These are phyloP conservation scores for Alternaria ethzedia DNA, from an alignment of 2,329 filamentous ascomycete genomes.

Conservation along the genomic window DNA sequence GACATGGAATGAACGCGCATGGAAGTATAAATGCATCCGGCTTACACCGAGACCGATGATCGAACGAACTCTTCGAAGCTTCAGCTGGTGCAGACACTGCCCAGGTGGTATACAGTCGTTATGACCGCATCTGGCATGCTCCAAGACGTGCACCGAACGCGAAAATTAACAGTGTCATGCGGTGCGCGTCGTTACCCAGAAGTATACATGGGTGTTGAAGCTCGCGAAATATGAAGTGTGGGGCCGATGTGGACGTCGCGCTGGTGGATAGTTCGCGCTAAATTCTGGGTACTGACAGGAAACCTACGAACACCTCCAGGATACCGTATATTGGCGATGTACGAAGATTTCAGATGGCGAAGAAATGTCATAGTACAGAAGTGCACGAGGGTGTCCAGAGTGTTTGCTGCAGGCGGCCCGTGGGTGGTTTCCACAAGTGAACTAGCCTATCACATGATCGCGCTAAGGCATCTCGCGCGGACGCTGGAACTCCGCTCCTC, in stretches of 20 bases:
- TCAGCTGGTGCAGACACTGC: neutral
- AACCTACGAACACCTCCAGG: neutral
- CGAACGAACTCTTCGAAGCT: neutral
- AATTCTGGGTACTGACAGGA: neutral
- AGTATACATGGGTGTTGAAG: neutral
- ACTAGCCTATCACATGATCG: neutral
- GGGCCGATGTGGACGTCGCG: neutral
- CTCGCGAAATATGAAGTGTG: accelerated
- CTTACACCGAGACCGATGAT: neutral
- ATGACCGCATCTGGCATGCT: neutral
- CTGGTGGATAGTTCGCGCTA: neutral
- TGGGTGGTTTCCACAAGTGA: neutral
- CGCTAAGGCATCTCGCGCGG: neutral
- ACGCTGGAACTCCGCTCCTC: neutral
- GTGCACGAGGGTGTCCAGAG: neutral
- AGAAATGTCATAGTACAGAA: neutral
- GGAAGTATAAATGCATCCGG: neutral
- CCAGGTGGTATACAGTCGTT: neutral
- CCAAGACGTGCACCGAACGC: neutral
- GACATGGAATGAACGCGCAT: neutral
- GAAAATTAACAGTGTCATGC: accelerated
- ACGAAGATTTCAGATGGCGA: accelerated
- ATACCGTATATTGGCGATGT: neutral
- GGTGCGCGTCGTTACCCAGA: neutral
- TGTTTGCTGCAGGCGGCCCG: neutral